These are phyloP conservation scores for Solanum commersonii DNA, from an alignment of 257 asterid genomes.

Conservation along the genomic window DNA sequence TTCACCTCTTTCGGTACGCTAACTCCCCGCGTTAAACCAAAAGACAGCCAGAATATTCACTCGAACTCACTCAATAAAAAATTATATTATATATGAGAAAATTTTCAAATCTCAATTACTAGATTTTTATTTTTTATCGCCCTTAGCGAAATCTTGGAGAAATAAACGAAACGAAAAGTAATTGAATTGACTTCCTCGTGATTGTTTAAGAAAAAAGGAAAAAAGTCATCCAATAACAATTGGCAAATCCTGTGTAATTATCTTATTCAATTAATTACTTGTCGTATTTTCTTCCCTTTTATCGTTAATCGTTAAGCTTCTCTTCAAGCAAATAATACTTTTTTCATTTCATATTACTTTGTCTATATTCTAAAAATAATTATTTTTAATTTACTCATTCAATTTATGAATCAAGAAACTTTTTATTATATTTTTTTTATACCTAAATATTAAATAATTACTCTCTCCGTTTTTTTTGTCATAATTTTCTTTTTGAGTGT, in stretches of 20 bases:
- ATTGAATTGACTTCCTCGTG: neutral
- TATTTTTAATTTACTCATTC: too few species aligned
- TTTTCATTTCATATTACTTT: neutral
- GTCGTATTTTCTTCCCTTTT: neutral
- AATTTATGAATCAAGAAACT: neutral
- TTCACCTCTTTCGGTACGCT: too few species aligned
- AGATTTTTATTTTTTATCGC: too few species aligned
- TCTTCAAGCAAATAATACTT: neutral
- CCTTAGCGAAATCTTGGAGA: too few species aligned
- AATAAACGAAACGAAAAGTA: neutral
- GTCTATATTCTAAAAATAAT: too few species aligned
- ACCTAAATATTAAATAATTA: too few species aligned
- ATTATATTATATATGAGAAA: too few species aligned
- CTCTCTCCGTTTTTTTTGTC: neutral
- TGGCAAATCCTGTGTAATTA: neutral
- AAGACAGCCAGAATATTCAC: fast-evolving
- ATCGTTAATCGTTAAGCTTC: neutral
- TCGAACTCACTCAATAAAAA: too few species aligned
- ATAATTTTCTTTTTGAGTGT: neutral
- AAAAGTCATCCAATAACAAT: neutral
- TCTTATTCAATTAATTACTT: neutral
- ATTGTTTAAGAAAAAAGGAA: neutral
- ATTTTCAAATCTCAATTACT: too few species aligned
- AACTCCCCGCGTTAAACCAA: too few species aligned
- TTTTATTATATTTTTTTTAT: too few species aligned